Conservation (phyloP, 225 moss, liverwort and hornwort genomes). For the Lunularia cruciata region DNA sequence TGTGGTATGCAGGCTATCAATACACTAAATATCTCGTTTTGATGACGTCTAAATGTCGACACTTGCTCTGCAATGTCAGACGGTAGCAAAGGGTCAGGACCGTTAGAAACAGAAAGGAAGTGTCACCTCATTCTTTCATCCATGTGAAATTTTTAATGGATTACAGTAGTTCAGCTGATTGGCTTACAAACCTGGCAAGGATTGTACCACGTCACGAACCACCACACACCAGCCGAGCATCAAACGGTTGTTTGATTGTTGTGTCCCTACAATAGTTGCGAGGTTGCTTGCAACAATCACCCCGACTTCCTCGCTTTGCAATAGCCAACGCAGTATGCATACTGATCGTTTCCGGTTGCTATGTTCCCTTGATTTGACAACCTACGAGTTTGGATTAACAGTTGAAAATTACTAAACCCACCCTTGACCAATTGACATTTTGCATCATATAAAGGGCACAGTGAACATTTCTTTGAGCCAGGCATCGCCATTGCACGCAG, state of each 20-base stretch:
- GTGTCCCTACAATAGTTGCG: constrained; percentile 39
- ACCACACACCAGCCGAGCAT: constrained; percentile 89
- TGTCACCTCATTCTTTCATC: too few relatives aligned
- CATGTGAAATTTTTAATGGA: too few relatives aligned
- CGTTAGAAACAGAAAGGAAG: too few relatives aligned
- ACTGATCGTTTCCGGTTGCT: constrained; percentile 64
- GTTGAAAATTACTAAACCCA: background rate
- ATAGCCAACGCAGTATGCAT: constrained; percentile 54
- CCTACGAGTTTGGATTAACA: constrained; percentile 35
- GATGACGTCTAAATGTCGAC: constrained; percentile 13
- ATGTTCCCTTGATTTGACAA: constrained; percentile 77
- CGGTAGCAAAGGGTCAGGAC: background rate
- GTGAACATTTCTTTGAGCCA: background rate
- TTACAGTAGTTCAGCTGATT: too few relatives aligned
- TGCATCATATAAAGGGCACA: background rate
- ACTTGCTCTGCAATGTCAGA: constrained; percentile 22
- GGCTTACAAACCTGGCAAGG: constrained; percentile 47
- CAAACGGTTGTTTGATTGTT: constrained; percentile 60
- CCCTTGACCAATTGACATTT: background rate
- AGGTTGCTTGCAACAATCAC: constrained; percentile 50
- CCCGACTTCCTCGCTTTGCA: constrained; percentile 50
- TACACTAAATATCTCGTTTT: constrained; percentile 16
- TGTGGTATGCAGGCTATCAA: constrained; percentile 36
- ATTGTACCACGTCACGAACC: constrained; percentile 71
- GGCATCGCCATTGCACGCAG: background rate